phyloP scores from a whole-genome alignment of 495 filamentous ascomycete genomes.

The Xylaria intraflava region DNA sequence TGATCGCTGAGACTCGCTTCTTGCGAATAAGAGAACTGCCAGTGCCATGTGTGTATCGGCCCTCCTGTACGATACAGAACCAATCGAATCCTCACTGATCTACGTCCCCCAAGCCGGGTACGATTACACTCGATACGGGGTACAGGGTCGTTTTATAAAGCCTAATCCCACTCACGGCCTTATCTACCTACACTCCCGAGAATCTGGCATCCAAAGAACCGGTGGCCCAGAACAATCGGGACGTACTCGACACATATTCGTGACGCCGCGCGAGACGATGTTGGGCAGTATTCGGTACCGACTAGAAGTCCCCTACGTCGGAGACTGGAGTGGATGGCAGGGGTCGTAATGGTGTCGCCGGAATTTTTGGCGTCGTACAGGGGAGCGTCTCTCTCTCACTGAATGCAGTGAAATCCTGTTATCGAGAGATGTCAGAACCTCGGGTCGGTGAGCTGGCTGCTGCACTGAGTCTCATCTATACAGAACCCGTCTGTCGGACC shows the following conservation, averaged over 20 bases:
- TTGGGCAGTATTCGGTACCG: neutral
- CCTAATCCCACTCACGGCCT: too few species aligned
- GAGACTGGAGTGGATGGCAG: neutral
- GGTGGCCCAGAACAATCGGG: neutral
- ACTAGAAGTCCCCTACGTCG: neutral
- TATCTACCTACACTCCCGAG: neutral
- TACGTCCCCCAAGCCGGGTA: too few species aligned
- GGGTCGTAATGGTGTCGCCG: neutral
- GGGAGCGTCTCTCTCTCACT: neutral
- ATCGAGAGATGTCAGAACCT: neutral
- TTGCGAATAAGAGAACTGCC: too few species aligned
- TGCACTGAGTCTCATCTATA: constrained; percentile 3
- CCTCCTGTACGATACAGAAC: too few species aligned
- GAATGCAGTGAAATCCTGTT: neutral
- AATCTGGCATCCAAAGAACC: neutral
- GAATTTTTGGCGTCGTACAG: neutral
- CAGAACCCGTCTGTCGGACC: neutral
- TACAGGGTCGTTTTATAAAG: neutral
- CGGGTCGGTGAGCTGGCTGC: neutral
- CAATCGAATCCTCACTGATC: too few species aligned
- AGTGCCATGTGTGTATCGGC: too few species aligned
- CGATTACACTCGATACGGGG: neutral
- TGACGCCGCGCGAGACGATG: neutral
- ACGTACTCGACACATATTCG: neutral
- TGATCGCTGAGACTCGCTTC: too few species aligned